A percentile compares a stretch with the other conserved stretches of the same genome.
phyloP scores from a whole-genome alignment of 2,329 filamentous ascomycete genomes.

The Amesomyces nigricolor region DNA sequence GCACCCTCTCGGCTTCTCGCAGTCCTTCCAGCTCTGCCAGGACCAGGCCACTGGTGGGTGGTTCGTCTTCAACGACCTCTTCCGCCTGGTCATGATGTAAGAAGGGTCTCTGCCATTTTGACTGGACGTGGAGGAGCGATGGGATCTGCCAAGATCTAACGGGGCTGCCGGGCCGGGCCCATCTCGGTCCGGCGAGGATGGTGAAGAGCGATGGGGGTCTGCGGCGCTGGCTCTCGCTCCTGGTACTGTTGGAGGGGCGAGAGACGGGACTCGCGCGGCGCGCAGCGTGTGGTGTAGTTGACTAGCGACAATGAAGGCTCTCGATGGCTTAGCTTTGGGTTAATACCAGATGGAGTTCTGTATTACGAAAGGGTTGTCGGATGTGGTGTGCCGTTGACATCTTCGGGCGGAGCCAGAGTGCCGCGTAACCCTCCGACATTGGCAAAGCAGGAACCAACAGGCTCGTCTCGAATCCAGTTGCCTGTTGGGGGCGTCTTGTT shows the following conservation, averaged over 20 bases:
- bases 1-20: slow-evolving; percentile 84
- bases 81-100: slow-evolving; percentile 75
- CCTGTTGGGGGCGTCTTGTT: slow-evolving; percentile 3
- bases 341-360: slow-evolving; percentile 10
- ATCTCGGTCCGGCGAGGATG: neutral
- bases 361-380: neutral
- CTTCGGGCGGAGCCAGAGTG: neutral
- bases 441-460: slow-evolving; percentile 1
- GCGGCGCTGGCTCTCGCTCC: neutral
- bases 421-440: slow-evolving; percentile 15
- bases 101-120: neutral
- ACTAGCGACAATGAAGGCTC: neutral
- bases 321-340: slow-evolving; percentile 9
- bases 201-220: neutral
- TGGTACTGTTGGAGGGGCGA: neutral
- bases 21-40: slow-evolving; percentile 78
- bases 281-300: neutral
- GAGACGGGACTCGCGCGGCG: too few relatives aligned
- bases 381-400: neutral
- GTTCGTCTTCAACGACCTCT: slow-evolving; percentile 91
- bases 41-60: slow-evolving; percentile 59
- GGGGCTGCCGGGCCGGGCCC: neutral
- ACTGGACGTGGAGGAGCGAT: neutral
- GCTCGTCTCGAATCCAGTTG: neutral
- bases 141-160: slow-evolving; percentile 1